Base-by-base conservation (phyloP, 2,329 filamentous ascomycete species). In the Aspergillus novoparasiticus region DNA sequence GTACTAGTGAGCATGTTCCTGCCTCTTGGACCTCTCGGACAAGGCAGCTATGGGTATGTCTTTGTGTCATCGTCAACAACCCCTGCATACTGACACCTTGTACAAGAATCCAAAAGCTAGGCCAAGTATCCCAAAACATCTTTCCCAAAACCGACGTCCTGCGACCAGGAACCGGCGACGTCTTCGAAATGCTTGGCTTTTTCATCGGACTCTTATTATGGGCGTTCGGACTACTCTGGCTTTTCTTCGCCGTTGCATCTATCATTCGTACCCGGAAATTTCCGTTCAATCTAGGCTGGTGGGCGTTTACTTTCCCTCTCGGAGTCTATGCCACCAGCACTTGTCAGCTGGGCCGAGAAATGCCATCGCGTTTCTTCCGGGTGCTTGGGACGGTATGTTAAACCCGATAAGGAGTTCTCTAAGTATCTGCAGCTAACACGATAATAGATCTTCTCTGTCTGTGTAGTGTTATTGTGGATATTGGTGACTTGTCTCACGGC, bases 1-100 rank as follows among this genome's bases (percentile, higher is more conserved):
- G 85, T 88, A 60, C 87, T 90, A 50, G 87, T 90, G n/a, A 88
- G 84, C 5, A 84, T 86, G 2, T 90, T 90, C 69, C 77, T 91
- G 0, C 88, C 89, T 1, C 79, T 90, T 1, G 88, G 89, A 0
- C 88, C 88, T 0, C 76, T 90, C 2, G 88, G 88, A 0, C 86
- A 89, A 72, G 88, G 87, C 11, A 87, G 86, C 1, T 90, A 85
- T 71, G 84, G 78, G 62, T 73, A 73, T 8, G 53, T 34, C 9
- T 8, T 36, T 16, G 34, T 16, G 5, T 1, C 5, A 36, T 16
- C 14, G 16, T 8, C 0, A 36, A 36, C 6, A 6, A 3, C 1
- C 12, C 34, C 2, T 36, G 14, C 2, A 16, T 36, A 4, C 45
- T n/a, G 0, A 45, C 46, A 30, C n/a, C 4, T 6, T 1, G 26